Percentiles rank a stretch among this genome's conserved stretches.
phyloP scores from a whole-genome alignment of 805 yeast species.

The Suhomyces canberraensis region DNA sequence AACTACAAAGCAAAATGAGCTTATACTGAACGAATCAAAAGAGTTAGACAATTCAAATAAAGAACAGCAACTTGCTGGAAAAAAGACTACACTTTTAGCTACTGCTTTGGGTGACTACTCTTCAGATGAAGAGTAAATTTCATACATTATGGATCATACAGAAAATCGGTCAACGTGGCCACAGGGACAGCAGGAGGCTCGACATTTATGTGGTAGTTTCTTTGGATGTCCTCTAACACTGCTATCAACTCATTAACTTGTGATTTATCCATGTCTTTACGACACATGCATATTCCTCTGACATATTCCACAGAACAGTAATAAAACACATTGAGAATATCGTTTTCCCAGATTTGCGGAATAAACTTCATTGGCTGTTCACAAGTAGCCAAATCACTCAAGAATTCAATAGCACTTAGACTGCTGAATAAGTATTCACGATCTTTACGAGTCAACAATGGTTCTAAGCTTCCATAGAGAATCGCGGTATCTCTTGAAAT shows the following conservation, averaged over 20 bases:
- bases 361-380: slow-evolving; percentile 31
- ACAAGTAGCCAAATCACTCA: slow-evolving; percentile 38
- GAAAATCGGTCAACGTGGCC: slow-evolving; percentile 34
- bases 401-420: slow-evolving; percentile 39
- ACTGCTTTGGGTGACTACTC: slow-evolving; percentile 1
- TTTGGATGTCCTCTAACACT: slow-evolving; percentile 27
- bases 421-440: slow-evolving; percentile 35
- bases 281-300: slow-evolving; percentile 55
- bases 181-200: slow-evolving; percentile 31
- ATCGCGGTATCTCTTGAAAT: slow-evolving; percentile 37
- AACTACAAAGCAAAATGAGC: too few relatives aligned
- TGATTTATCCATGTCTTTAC: slow-evolving; percentile 41
- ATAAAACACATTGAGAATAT: slow-evolving; percentile 62
- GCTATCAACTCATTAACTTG: slow-evolving; percentile 26
- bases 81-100: background rate
- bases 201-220: slow-evolving; percentile 28
- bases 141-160: slow-evolving; percentile 9
- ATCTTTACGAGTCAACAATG: slow-evolving; percentile 40
- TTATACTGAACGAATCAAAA: too few relatives aligned
- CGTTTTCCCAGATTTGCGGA: slow-evolving; percentile 52
- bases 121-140: slow-evolving; percentile 2
- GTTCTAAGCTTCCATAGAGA: slow-evolving; percentile 34
- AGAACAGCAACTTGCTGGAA: too few relatives aligned
- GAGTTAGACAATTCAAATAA: too few relatives aligned
- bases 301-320: slow-evolving; percentile 75